phyloP scores from a whole-genome alignment of 2,329 filamentous ascomycete genomes.

The Fusarium euwallaceae region DNA sequence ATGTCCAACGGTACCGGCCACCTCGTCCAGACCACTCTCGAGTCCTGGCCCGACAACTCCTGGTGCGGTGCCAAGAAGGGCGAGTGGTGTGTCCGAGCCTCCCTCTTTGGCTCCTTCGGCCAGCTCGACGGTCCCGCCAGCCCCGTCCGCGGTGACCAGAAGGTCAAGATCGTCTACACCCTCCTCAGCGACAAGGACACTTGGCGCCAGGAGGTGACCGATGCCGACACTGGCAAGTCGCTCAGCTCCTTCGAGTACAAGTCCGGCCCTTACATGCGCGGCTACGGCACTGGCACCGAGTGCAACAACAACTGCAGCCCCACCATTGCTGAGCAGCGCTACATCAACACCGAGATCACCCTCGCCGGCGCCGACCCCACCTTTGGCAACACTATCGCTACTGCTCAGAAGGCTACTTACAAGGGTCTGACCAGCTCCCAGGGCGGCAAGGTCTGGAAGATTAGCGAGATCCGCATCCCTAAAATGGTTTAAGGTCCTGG shows the following conservation, averaged over 20 bases:
- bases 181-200: conserved; percentile 39
- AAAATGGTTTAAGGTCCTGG: conserved; percentile 16
- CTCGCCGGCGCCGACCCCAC: conserved; percentile 27
- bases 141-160: conserved; percentile 32
- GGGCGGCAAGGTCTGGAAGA: conserved; percentile 35
- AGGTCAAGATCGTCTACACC: conserved; percentile 38
- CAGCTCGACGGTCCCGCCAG: conserved; percentile 30
- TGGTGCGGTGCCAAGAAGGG: conserved; percentile 36
- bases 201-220: conserved; percentile 35
- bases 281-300: conserved; percentile 40
- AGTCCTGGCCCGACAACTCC: conserved; percentile 38
- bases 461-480: conserved; percentile 33
- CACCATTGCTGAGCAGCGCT: conserved; percentile 33
- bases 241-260: conserved; percentile 35
- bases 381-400: conserved; percentile 35
- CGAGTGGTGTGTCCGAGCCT: conserved; percentile 38
- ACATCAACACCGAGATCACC: conserved; percentile 36
- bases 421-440: conserved; percentile 19
- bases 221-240: conserved; percentile 29
- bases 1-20: conserved; percentile 42
- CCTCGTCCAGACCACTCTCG: conserved; percentile 37
- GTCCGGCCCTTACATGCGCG: conserved; percentile 37
- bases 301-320: conserved; percentile 32
- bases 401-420: conserved; percentile 34
- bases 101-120: conserved; percentile 37